Evolutionary conservation across 2,329 filamentous ascomycete genomes (phyloP).

Genomic region (Cyphellophora attinorum): DNA sequence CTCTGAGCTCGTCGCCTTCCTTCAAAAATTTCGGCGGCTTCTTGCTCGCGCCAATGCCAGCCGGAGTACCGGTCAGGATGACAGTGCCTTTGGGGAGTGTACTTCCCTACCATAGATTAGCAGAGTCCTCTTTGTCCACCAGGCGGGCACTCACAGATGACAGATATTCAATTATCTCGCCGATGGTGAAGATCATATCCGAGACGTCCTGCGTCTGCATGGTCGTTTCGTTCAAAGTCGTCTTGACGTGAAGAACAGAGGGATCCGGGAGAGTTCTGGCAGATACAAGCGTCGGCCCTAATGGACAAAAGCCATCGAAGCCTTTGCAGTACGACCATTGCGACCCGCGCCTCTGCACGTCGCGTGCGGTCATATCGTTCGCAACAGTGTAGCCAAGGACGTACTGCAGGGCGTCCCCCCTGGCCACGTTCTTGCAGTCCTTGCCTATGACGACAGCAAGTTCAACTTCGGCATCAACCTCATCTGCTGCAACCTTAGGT

Average conservation of each 20-base stretch:
- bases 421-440: conserved; percentile 45
- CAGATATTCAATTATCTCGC: conserved; percentile 4
- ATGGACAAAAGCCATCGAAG: conserved; percentile 67
- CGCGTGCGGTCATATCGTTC: conserved; percentile 6
- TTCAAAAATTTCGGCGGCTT: conserved; percentile 34
- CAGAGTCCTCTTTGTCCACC: background rate
- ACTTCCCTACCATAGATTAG: conserved; percentile 32
- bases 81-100: conserved; percentile 33
- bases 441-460: conserved; percentile 47
- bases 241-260: conserved; percentile 3
- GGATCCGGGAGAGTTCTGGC: conserved; percentile 25
- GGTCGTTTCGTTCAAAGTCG: conserved; percentile 6
- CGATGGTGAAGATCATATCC: conserved; percentile 6
- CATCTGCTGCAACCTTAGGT: conserved; percentile 11
- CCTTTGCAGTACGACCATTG: conserved; percentile 67
- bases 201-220: conserved; percentile 4
- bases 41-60: conserved; percentile 30
- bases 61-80: conserved; percentile 35
- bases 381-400: conserved; percentile 8
- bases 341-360: conserved; percentile 7
- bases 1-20: conserved; percentile 27
- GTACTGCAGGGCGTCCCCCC: conserved; percentile 33
- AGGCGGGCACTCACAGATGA: background rate
- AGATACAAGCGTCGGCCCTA: conserved; percentile 61
- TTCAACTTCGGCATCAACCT: conserved; percentile 51